Base-by-base conservation (phyloP, 2,329 filamentous ascomycete genomes). In the Geoglossum cookeanum region DNA sequence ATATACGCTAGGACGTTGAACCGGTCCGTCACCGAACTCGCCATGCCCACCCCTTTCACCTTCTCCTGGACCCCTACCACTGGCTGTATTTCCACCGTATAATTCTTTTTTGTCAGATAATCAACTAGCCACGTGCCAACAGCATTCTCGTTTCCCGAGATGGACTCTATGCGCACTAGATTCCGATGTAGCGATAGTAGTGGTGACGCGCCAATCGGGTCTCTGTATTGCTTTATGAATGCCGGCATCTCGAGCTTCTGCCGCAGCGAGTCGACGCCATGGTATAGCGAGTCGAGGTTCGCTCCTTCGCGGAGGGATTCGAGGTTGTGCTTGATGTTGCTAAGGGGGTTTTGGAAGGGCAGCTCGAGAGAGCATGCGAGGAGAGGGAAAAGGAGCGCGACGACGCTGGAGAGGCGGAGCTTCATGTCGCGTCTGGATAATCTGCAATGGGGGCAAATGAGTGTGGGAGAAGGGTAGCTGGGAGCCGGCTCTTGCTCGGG, bases 1-100 rank as follows among this genome's bases (percentile, higher is more conserved):
- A 55, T 55, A 45, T 57, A 59, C 32, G 58, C 58, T 27, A 58
- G 33, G 22, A 59, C 37, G 48, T 59, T 59, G 55, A 56, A 57
- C 39, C 55, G 5, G n/a, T 56, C 55, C 42, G 51, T 55, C 8
- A 6, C 29, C 15, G 35, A 4, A 15, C 11, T 22, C 29, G 15
- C 17, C 29, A 3, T 17, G 42, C 42, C 55, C 8, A 4, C 42
- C 3, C 4, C n/a, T 13, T 15, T 37, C 11, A n/a, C 29, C 33
- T 30, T 55, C 9, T 5, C 2, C 17, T 9, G 3, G 4, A 9
- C 32, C 5, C 15, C 15, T 9, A 30, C 15, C 42, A 57, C 55
- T 7, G 42, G 47, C 55, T 57, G 55, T 22, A 15, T 57, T 32
- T 57, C 55, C 37, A 57, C 55, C 15, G 27, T 48, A 15, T 60